Base-by-base conservation (phyloP, 352 stramenopile species). In the Phytophthora sojae region DNA sequence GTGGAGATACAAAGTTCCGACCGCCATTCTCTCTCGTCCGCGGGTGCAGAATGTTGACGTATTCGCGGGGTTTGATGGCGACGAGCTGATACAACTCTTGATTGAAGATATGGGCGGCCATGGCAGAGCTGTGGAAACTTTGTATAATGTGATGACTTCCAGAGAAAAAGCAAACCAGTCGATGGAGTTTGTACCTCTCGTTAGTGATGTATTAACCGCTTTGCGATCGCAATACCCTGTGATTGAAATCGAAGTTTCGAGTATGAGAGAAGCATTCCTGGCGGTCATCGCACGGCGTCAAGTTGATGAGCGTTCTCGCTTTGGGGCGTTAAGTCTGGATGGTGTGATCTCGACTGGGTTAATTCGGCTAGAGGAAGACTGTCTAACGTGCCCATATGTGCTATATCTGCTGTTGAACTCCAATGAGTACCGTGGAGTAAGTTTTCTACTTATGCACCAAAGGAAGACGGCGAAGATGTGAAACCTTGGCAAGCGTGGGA, bases 91-190 rank as follows among this genome's bases (percentile, higher is more conserved):
- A 2, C 56, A 62, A 26, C 56, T 62, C 12, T 52, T 62, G 39
- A 17, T 62, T 26, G 56, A 62, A 8, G 23, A 62, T 12, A 62
- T 54, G 56, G 56, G 56, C 25, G 56, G 56, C 15, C 23, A 42
- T 54, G 56, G 56, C 3, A 26, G 56, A 54, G 21, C 7, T 21
- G 6, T 62, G 12, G 56, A 62, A 62, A 19, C 15, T 14, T 30
- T 62, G 12, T 54, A 30, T 15, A 15, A 29, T 4, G 56, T 62
- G 56, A 25, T 54, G 56, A 15, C n/a, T 26, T 30, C 32, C 7
- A 8, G 7, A n/a, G 17, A 2, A 26, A 29, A 49, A 0, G 14
- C 15, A 30, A 30, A 32, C 6, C 49, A 54, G 6, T 2, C 49
- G 2, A 30, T 49, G 6, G 53, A 59, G 8, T 62, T 45, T 11